phyloP scores from a whole-genome alignment of 2,329 filamentous ascomycete species.

The Byssoonygena ceratinophila region DNA sequence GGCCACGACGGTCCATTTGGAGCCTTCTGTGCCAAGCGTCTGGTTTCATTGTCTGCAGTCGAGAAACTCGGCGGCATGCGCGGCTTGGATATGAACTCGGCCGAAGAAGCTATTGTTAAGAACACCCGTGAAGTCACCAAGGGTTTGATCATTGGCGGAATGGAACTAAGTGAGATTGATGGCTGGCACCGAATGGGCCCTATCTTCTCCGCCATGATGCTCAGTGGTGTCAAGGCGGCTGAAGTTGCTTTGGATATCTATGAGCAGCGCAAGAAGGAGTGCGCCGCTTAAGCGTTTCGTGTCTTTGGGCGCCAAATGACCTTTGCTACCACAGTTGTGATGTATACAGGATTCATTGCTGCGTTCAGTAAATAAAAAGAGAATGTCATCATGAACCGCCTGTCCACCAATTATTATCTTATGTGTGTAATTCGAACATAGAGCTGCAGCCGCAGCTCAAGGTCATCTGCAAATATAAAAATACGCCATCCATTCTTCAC shows the following conservation, averaged over 20 bases:
- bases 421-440: not conserved
- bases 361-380: not conserved
- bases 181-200: slow-evolving; percentile 86
- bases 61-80: slow-evolving; percentile 84
- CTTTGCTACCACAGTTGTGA: not conserved
- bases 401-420: too few species aligned
- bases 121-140: slow-evolving; percentile 77
- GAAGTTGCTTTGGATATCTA: slow-evolving; percentile 68
- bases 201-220: slow-evolving; percentile 80
- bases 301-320: not conserved
- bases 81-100: slow-evolving; percentile 81
- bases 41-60: slow-evolving; percentile 76
- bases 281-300: slow-evolving; percentile 39
- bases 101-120: slow-evolving; percentile 91
- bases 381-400: not conserved
- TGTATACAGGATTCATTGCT: not conserved
- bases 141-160: slow-evolving; percentile 83
- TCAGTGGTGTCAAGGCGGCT: slow-evolving; percentile 80
- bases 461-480: too few species aligned
- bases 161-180: slow-evolving; percentile 86
- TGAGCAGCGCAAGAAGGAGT: slow-evolving; percentile 62
- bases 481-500: too few species aligned
- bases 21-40: slow-evolving; percentile 80
- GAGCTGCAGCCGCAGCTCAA: not conserved
- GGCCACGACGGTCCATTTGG: slow-evolving; percentile 87